Conservation (phyloP, 1,139 yeast genomes). For the Geotrichum reessii region DNA sequence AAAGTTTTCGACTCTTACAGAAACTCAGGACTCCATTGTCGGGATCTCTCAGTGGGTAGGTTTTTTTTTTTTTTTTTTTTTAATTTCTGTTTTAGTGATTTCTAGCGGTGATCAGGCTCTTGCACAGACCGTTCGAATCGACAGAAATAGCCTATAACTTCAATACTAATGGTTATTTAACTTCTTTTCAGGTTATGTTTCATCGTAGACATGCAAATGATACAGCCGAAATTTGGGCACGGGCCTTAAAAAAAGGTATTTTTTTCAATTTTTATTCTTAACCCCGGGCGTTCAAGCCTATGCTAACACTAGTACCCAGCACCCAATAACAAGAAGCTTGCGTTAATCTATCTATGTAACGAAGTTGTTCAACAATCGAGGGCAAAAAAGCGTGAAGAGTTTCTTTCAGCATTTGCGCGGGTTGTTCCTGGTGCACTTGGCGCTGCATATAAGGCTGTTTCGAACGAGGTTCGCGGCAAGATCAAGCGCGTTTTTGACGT, state of each 20-base stretch:
- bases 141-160: background rate
- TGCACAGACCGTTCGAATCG: background rate
- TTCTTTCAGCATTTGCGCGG: conserved; percentile 51
- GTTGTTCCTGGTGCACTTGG: conserved; percentile 41
- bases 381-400: conserved; percentile 57
- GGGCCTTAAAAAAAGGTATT: conserved; percentile 37
- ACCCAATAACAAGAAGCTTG: conserved; percentile 47
- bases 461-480: conserved; percentile 44
- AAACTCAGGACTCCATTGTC: conserved; percentile 78
- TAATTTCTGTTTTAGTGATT: background rate
- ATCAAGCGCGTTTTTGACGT: conserved; percentile 62
- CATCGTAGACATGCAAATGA: conserved; percentile 62
- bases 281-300: background rate
- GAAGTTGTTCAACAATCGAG: conserved; percentile 81
- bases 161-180: background rate
- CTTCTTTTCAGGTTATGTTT: conserved; percentile 42
- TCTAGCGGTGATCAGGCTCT: background rate
- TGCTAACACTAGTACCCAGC: conserved; percentile 23
- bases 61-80: background rate
- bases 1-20: conserved; percentile 59
- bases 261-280: background rate
- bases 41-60: conserved; percentile 77
- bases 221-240: conserved; percentile 59
- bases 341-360: conserved; percentile 67
- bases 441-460: conserved; percentile 31